Base-by-base conservation (phyloP, 441 rosid genomes). In the Gossypium lobatum region DNA sequence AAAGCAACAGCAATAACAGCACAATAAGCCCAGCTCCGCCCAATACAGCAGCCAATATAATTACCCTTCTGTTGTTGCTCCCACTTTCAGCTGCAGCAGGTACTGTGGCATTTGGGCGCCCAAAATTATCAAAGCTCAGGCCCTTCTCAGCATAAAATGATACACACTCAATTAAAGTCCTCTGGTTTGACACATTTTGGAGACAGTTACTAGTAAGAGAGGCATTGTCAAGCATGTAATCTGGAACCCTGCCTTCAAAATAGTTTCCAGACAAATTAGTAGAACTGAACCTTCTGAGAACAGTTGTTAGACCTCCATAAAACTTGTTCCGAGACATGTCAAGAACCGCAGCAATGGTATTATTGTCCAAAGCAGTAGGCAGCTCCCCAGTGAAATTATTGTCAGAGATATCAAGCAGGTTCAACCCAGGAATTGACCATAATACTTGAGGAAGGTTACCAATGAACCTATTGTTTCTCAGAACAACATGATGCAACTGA, bases 371-470 rank as follows among this genome's bases (percentile, higher is more conserved):
- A 61, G 79, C 77, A 54, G 84, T 83, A 0, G 91, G 93, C 53
- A 96, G 80, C 78, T 69, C 2, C 66, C 97, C 96, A 13, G 96
- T 87, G 78, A 62, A 92, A 81, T 92, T 91, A 79, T 96, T 96
- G 74, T 77, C 78, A 17, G 97, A 91, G 18, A 93, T 76, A 70
- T 93, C 98, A 61, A 93, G 88, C 73, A 88, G 20, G 64, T 57
- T 80, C 80, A 96, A 81, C 14, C 73, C 76, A 1, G 97, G 86
- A 67, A 88, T 55, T 45, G 86, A 84, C 96, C 92, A 90, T 39
- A 76, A 77, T 53, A 26, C 83, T 46, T 50, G 79, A 61, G 97
- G 94, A 67, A 91, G 74, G 57, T 26, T 39, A 73, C 94, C 97
- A 20, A 75, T 81, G 80, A 94, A 88, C 74, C 26, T 46, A 75